Base-by-base conservation (phyloP, 2,329 filamentous ascomycete species). In the Microdochium paspali region DNA sequence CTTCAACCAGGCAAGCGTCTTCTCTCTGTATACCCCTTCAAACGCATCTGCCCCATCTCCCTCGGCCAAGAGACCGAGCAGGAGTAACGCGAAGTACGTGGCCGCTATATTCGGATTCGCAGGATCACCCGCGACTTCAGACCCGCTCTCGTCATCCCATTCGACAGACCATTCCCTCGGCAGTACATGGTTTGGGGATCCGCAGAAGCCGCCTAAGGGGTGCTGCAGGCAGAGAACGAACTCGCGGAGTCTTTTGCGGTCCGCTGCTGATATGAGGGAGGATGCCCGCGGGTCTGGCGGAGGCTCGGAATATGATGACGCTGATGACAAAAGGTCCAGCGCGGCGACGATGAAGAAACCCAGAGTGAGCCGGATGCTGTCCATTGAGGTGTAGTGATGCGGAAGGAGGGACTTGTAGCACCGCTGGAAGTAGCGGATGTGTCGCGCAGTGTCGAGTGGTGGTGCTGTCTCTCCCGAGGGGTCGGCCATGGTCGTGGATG, bases 181-280 rank as follows among this genome's bases (percentile, higher is more conserved):
- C n/a, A 69, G 61, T 18, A 68, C 54, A 74, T 94, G 63, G 66
- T 77, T 87, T 2, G 90, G 85, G 52, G 87, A 90, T 35, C 89
- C 90, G 53, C 87, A 84, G 67, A 98, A 97, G 15, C 93, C 93
- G 24, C 93, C 93, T 30, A 79, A 72, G 0, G 87, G 84, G 56
- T 95, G 86, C 65, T 96, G 91, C 59, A 90, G 89, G 40, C 76
- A 74, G 51, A 97, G 85, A 42, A 97, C 81, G 90, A 91, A 97
- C 50, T 80, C 68, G n/a, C 76, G 72, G 43, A 80, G 66, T 2
- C 60, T 59, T 4, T 59, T 56, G 44, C 74, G 71, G 44, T 76
- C 72, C 10, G 62, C 54, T 1, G 68, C 35, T 1, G 69, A 61
- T n/a, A 79, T 62, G 9, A 82, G 72, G 42, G 76, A 72, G 45